phyloP scores from a whole-genome alignment of 306 rosid species.

The Prunus davidiana region DNA sequence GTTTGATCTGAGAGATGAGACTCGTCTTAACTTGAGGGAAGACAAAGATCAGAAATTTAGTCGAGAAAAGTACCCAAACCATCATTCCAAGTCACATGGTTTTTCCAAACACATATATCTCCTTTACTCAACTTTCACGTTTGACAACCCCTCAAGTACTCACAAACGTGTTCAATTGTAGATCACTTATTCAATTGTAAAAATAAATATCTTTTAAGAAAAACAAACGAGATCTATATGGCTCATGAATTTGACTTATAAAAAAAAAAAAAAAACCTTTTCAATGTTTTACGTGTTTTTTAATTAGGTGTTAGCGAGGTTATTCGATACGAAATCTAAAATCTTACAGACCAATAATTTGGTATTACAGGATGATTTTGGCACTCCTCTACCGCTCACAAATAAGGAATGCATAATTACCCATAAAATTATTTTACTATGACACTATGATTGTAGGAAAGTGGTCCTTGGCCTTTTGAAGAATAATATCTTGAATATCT shows the following conservation, averaged over 20 bases:
- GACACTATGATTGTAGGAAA: neutral
- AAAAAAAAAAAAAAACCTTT: too few species aligned
- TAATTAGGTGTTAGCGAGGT: too few species aligned
- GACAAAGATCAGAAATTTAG: neutral
- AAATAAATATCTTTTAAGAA: too few species aligned
- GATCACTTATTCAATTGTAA: neutral
- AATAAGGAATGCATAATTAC: neutral
- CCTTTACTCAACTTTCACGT: neutral
- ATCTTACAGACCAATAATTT: too few species aligned
- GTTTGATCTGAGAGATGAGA: neutral
- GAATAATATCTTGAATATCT: slow-evolving; percentile 6
- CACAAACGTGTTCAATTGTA: neutral
- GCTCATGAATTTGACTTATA: too few species aligned
- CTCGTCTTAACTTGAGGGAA: neutral
- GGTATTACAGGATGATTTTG: too few species aligned
- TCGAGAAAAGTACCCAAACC: slow-evolving; percentile 1
- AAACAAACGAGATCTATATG: neutral
- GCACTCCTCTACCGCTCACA: neutral
- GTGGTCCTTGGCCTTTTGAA: slow-evolving; percentile 20
- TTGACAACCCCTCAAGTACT: neutral
- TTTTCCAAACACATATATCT: neutral
- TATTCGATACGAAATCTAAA: too few species aligned
- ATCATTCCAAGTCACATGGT: slow-evolving; percentile 2
- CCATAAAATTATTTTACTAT: neutral
- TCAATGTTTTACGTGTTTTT: too few species aligned